Evolutionary conservation across 176 grass and related monocot genomes (phyloP).

Genomic region (Carex kokanica): DNA sequence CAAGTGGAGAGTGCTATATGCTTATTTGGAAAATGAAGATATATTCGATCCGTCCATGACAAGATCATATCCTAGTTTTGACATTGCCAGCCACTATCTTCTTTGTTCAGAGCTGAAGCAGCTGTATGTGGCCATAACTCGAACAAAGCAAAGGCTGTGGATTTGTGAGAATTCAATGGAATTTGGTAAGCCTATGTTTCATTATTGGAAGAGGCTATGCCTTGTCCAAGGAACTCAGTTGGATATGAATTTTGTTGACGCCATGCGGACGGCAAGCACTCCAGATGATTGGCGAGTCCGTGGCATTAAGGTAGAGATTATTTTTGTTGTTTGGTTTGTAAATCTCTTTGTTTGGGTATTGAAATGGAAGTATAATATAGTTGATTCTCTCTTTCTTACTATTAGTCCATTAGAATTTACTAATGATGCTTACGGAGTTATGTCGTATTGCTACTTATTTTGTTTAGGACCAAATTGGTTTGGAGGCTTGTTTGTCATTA

Average conservation of each 20-base stretch:
- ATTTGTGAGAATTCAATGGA: slow-evolving; percentile 74
- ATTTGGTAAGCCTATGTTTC: slow-evolving; percentile 67
- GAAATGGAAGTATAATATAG: neutral
- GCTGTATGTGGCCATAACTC: slow-evolving; percentile 88
- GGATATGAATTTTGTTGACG: slow-evolving; percentile 52
- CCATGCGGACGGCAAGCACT: slow-evolving; percentile 65
- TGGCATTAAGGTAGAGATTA: slow-evolving; percentile 58
- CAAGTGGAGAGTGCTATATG: slow-evolving; percentile 81
- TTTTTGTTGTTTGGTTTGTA: neutral
- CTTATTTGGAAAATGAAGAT: slow-evolving; percentile 52
- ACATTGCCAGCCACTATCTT: slow-evolving; percentile 52
- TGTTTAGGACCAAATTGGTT: neutral
- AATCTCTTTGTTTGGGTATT: neutral
- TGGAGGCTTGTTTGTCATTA: neutral
- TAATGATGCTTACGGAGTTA: neutral
- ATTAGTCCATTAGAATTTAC: neutral
- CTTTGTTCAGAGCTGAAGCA: slow-evolving; percentile 95
- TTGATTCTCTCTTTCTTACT: neutral
- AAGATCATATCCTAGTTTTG: slow-evolving; percentile 44
- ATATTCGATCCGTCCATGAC: slow-evolving; percentile 33
- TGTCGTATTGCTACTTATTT: neutral
- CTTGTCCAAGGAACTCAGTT: slow-evolving; percentile 66
- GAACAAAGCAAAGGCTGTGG: slow-evolving; percentile 82
- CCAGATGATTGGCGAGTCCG: slow-evolving; percentile 64
- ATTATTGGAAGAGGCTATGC: slow-evolving; percentile 86